Evolutionary conservation across 768 basidiomycete species (phyloP).

Genomic region (Mycena venus): DNA sequence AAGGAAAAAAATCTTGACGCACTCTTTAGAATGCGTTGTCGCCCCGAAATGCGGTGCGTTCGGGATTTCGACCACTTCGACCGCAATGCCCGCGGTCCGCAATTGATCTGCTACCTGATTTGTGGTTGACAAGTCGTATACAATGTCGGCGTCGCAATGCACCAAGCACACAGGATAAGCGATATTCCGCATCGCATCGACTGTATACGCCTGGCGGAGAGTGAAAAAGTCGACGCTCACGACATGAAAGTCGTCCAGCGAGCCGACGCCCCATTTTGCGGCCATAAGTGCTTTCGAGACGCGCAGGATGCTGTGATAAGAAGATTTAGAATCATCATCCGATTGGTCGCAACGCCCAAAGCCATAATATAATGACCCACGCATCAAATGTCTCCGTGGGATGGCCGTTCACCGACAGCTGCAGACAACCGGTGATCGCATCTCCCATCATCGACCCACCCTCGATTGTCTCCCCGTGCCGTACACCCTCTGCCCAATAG

Average conservation of each 20-base stretch:
- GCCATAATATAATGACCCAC: constrained; percentile 19
- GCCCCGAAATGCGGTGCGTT: constrained; percentile 33
- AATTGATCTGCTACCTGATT: constrained; percentile 18
- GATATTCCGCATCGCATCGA: constrained; percentile 14
- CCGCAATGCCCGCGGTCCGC: constrained; percentile 22
- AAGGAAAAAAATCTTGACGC: too few species aligned
- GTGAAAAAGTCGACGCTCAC: constrained; percentile 32
- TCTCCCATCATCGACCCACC: constrained; percentile 1
- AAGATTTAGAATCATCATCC: neutral
- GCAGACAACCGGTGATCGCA: constrained; percentile 24
- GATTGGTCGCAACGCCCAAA: neutral
- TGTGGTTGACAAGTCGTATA: constrained; percentile 19
- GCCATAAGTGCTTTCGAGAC: neutral
- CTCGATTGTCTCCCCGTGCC: neutral
- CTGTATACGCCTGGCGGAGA: constrained; percentile 17
- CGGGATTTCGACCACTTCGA: constrained; percentile 10
- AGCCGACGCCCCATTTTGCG: constrained; percentile 8
- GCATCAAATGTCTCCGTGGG: constrained; percentile 8
- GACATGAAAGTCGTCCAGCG: constrained; percentile 21
- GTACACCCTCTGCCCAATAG: constrained; percentile 32
- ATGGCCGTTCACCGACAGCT: constrained; percentile 28
- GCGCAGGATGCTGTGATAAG: constrained; percentile 11
- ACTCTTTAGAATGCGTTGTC: constrained; percentile 27
- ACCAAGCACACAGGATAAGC: constrained; percentile 27
- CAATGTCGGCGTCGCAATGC: constrained; percentile 38